phyloP scores from a whole-genome alignment of 768 basidiomycete species.

The Tulasnella sp. region DNA sequence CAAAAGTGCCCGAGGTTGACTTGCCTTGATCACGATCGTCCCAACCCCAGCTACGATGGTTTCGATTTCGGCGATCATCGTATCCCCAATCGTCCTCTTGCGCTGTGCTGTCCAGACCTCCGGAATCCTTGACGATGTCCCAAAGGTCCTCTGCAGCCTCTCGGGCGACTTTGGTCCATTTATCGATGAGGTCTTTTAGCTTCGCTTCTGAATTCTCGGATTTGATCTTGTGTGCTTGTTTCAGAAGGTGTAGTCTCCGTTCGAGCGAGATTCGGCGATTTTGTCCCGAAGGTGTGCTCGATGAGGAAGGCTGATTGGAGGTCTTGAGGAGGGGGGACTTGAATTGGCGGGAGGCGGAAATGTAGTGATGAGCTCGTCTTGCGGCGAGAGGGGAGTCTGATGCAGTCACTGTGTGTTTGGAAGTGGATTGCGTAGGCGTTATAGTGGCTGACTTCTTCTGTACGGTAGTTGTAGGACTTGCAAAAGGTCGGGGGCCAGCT shows the following conservation, averaged over 20 bases:
- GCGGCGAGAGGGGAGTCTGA: background rate
- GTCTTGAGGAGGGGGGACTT: conserved; percentile 14
- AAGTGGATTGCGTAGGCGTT: background rate
- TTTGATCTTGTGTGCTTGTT: conserved; percentile 16
- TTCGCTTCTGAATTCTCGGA: conserved; percentile 3
- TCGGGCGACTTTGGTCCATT: conserved; percentile 17
- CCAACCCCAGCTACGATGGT: background rate
- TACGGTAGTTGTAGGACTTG: too few relatives aligned
- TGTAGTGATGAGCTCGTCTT: background rate
- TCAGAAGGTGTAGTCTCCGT: conserved; percentile 8
- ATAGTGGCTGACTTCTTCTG: too few relatives aligned
- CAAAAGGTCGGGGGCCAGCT: background rate
- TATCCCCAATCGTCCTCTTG: background rate
- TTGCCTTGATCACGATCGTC: background rate
- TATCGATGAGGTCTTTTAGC: background rate
- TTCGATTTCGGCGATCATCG: too few relatives aligned
- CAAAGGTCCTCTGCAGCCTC: conserved; percentile 18
- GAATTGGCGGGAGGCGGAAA: conserved; percentile 13
- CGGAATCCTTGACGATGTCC: conserved; percentile 5
- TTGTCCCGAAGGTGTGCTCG: background rate
- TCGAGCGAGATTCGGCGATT: conserved; percentile 14
- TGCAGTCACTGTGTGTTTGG: background rate
- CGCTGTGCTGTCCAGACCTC: background rate
- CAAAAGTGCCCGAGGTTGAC: background rate
- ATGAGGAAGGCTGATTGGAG: background rate